Percentiles rank a stretch among this genome's conserved stretches.
phyloP scores from a whole-genome alignment of 768 basidiomycete species.

The Jaapia argillacea region DNA sequence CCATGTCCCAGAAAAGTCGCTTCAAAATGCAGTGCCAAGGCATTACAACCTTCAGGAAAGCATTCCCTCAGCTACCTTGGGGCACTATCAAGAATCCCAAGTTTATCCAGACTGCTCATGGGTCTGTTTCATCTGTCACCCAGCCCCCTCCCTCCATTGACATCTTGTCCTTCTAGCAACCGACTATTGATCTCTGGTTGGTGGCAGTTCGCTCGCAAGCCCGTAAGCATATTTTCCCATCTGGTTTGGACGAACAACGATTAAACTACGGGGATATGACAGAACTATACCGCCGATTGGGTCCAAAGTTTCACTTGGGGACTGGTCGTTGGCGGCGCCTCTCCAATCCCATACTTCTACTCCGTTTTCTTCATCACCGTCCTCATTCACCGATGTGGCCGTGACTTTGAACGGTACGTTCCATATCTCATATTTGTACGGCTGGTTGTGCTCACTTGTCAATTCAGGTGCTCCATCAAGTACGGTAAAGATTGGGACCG shows the following conservation, averaged over 20 bases:
- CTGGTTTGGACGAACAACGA: background rate
- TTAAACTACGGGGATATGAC: background rate
- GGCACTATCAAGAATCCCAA: constrained; percentile 77
- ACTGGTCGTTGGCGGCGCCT: constrained; percentile 60
- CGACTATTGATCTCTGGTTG: constrained; percentile 86
- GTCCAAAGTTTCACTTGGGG: constrained; percentile 81
- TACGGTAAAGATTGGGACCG: constrained; percentile 94
- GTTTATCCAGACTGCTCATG: constrained; percentile 89
- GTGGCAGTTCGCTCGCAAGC: constrained; percentile 94
- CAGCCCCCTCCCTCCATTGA: background rate
- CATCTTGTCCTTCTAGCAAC: constrained; percentile 40
- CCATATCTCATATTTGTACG: background rate
- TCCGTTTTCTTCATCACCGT: constrained; percentile 93
- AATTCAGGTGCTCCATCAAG: constrained; percentile 64
- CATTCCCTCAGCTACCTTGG: constrained; percentile 91
- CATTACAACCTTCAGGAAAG: constrained; percentile 72
- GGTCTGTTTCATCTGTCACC: constrained; percentile 31
- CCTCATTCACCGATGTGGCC: constrained; percentile 79
- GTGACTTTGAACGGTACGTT: constrained; percentile 86
- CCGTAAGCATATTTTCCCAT: constrained; percentile 34
- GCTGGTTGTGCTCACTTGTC: background rate
- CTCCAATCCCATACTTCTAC: constrained; percentile 92
- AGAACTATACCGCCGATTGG: constrained; percentile 97
- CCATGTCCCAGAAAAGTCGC: constrained; percentile 93
- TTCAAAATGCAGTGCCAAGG: constrained; percentile 98